Conservation (phyloP, 208 protist species). For the Trypanosoma rangeli region DNA sequence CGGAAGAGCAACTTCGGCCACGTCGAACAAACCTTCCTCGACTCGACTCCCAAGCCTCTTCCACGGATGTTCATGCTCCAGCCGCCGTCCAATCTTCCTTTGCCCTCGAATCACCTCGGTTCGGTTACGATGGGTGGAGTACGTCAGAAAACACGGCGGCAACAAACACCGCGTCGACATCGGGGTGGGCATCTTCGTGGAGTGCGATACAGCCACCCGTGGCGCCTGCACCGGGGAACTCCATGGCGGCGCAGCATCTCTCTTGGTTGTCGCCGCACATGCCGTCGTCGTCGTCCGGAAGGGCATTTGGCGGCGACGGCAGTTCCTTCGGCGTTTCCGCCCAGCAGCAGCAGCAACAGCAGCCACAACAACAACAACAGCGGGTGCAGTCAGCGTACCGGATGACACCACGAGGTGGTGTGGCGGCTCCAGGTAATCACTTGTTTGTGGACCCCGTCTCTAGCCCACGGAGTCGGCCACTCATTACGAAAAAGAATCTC, state of each 20-base stretch:
- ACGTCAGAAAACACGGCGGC: not conserved
- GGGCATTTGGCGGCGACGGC: conserved; percentile 11
- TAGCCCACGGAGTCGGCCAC: conserved; percentile 14
- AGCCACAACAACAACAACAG: conserved; percentile 18
- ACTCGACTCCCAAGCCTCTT: not conserved
- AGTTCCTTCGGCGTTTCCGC: not conserved
- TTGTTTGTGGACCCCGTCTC: conserved; percentile 51
- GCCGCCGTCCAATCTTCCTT: not conserved
- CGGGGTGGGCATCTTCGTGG: conserved; percentile 10
- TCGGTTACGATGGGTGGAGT: conserved; percentile 15
- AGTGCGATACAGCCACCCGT: not conserved
- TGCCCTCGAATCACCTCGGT: conserved; percentile 4
- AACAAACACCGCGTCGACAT: not conserved
- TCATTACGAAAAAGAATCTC: conserved; percentile 27
- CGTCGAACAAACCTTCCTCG: conserved; percentile 21
- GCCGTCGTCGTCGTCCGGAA: conserved; percentile 13
- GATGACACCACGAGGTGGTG: not conserved
- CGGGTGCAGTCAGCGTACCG: not conserved
- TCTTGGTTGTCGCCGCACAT: conserved; percentile 14
- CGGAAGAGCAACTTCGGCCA: conserved; percentile 12
- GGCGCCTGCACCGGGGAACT: not conserved
- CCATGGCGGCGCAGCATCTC: not conserved
- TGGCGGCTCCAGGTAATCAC: conserved; percentile 26
- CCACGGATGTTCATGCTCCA: not conserved
- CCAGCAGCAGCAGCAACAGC: not conserved